These are phyloP conservation scores for Paratinospora sagittata DNA, from an alignment of 164 flowering plant genomes.

Conservation along the genomic window DNA sequence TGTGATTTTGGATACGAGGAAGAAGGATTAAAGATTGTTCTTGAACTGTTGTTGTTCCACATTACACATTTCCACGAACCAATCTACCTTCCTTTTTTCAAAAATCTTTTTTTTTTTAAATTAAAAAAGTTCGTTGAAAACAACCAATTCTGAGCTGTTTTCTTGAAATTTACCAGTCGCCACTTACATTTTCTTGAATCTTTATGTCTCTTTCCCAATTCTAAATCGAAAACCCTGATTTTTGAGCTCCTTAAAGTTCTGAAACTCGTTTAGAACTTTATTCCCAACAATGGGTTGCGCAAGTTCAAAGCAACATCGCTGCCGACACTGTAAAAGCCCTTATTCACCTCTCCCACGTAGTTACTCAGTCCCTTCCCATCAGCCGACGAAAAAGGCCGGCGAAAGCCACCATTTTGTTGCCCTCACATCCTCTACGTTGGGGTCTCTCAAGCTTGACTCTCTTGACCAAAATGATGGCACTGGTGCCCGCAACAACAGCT, in stretches of 20 bases:
- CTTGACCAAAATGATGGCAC: constrained; percentile 1
- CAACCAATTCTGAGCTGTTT: neutral
- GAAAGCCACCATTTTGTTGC: constrained; percentile 58
- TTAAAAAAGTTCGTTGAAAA: neutral
- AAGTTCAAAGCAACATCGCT: constrained; percentile 43
- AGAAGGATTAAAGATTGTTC: neutral
- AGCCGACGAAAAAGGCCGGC: constrained; percentile 26
- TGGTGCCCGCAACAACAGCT: neutral
- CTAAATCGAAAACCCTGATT: neutral
- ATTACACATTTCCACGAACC: neutral
- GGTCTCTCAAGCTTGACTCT: constrained; percentile 41
- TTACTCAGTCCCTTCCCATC: constrained; percentile 43
- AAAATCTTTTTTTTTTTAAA: neutral
- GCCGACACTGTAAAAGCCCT: constrained; percentile 35
- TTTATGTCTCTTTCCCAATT: neutral
- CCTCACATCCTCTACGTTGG: constrained; percentile 58
- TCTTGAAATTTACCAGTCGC: neutral
- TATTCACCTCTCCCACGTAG: constrained; percentile 43
- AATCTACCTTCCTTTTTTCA: neutral
- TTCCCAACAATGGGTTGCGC: constrained; percentile 58
- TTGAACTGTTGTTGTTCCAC: no score
- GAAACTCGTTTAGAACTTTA: neutral
- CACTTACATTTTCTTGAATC: neutral
- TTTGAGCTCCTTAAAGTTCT: neutral
- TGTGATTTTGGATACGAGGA: neutral